phyloP scores from a whole-genome alignment of 2,329 filamentous ascomycete genomes.

The Fusarium ramigenum region DNA sequence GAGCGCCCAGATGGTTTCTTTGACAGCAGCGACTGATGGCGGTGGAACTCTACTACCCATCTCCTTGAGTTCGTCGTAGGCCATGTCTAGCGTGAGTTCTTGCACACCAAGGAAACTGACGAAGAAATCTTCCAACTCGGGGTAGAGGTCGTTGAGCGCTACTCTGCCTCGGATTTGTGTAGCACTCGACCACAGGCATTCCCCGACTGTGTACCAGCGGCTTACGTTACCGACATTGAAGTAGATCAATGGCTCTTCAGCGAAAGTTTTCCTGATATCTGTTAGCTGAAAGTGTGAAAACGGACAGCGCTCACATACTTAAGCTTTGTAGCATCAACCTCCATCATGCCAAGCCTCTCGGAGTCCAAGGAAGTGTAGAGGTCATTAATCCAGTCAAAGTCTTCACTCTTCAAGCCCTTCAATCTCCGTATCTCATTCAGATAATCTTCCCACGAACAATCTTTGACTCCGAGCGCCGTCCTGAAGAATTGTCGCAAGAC shows the following conservation, averaged over 20 bases:
- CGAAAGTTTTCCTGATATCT: not conserved
- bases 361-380: conserved; percentile 12
- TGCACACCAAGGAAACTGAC: conserved; percentile 43
- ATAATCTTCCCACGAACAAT: conserved; percentile 28
- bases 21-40: conserved; percentile 38
- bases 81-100: conserved; percentile 44
- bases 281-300: not conserved
- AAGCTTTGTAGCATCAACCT: not conserved
- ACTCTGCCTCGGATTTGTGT: conserved; percentile 42
- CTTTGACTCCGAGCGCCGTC: not conserved
- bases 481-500: conserved; percentile 33
- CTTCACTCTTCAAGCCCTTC: conserved; percentile 6
- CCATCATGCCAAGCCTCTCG: not conserved
- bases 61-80: conserved; percentile 44
- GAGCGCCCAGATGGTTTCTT: conserved; percentile 45
- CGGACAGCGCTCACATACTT: not conserved
- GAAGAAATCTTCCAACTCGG: conserved; percentile 45
- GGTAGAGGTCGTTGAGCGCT: conserved; percentile 43
- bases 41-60: conserved; percentile 1
- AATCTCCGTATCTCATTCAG: conserved; percentile 24
- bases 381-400: conserved; percentile 30
- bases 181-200: conserved; percentile 50
- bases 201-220: conserved; percentile 42
- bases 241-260: conserved; percentile 21
- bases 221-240: not conserved